These are phyloP conservation scores for Pythium guiyangense DNA, from an alignment of 352 stramenopile genomes.

Conservation along the genomic window DNA sequence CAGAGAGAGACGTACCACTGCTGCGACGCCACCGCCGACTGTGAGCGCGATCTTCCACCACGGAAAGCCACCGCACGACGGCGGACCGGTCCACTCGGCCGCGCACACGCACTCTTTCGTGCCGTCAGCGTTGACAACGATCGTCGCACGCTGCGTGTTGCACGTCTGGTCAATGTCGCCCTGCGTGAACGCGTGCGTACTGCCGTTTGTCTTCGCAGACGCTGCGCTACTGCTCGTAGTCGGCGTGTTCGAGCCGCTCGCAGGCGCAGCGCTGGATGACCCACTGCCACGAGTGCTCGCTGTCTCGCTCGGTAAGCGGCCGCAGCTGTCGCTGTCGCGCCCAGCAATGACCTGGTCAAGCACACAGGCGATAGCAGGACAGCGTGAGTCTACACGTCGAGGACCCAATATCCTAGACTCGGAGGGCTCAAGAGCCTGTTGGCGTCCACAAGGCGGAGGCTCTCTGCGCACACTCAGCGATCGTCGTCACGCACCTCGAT, in stretches of 20 bases:
- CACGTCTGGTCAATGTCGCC: slow-evolving; percentile 18
- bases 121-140: slow-evolving; percentile 15
- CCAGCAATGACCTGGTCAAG: slow-evolving; percentile 3
- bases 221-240: not conserved
- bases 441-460: too few species aligned
- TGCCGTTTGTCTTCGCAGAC: not conserved
- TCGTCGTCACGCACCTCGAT: slow-evolving; percentile 2
- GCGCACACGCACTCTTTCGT: slow-evolving; percentile 34
- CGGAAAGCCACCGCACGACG: slow-evolving; percentile 29
- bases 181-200: slow-evolving; percentile 3
- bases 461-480: too few species aligned
- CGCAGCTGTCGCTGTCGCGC: slow-evolving; percentile 11
- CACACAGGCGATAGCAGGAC: not conserved
- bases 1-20: slow-evolving; percentile 17
- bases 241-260: not conserved
- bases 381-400: too few species aligned
- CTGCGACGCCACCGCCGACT: slow-evolving; percentile 33
- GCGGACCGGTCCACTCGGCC: slow-evolving; percentile 35
- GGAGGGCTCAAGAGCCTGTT: too few species aligned
- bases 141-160: slow-evolving; percentile 28
- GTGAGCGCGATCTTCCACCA: slow-evolving; percentile 46
- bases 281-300: not conserved
- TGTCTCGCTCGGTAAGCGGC: slow-evolving; percentile 5
- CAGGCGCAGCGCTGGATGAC: not conserved
- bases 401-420: too few species aligned